phyloP scores from a whole-genome alignment of 2,329 filamentous ascomycete species.

The Blastomyces percursus region DNA sequence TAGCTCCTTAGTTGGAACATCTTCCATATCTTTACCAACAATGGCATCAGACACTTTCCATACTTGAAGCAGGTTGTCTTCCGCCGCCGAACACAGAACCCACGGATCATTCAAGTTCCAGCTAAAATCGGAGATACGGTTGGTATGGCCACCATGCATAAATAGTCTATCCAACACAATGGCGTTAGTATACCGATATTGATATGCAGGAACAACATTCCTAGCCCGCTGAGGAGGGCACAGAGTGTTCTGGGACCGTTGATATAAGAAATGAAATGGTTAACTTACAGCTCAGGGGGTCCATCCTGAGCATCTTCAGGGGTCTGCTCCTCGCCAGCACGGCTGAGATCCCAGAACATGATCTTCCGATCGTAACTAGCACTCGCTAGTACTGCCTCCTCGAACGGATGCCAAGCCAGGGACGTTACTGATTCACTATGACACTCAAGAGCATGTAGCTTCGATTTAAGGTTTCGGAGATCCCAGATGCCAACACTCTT shows the following conservation, averaged over 20 bases:
- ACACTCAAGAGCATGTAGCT: constrained; percentile 79
- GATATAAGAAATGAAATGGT: constrained; percentile 2
- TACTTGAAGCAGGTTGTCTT: constrained; percentile 93
- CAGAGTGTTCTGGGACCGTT: background rate
- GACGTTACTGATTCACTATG: constrained; percentile 86
- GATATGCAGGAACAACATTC: background rate
- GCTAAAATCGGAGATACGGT: constrained; percentile 90
- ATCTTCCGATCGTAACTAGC: constrained; percentile 87
- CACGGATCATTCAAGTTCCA: constrained; percentile 97
- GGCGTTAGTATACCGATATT: background rate
- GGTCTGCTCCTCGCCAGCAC: constrained; percentile 85
- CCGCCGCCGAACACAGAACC: constrained; percentile 89
- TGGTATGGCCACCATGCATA: constrained; percentile 98
- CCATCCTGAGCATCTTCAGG: constrained; percentile 93
- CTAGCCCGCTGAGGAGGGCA: too few species aligned
- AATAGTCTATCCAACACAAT: constrained; percentile 55
- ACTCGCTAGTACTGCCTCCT: constrained; percentile 78
- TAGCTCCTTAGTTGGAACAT: constrained; percentile 66
- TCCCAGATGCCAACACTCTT: constrained; percentile 96
- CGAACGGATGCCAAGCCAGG: constrained; percentile 86
- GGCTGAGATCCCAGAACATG: constrained; percentile 91
- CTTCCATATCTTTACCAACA: constrained; percentile 63
- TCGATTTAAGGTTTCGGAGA: constrained; percentile 77
- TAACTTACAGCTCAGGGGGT: constrained; percentile 75
- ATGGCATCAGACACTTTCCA: constrained; percentile 81